Conservation (phyloP, 306 rosid genomes). For the Trifolium repens region DNA sequence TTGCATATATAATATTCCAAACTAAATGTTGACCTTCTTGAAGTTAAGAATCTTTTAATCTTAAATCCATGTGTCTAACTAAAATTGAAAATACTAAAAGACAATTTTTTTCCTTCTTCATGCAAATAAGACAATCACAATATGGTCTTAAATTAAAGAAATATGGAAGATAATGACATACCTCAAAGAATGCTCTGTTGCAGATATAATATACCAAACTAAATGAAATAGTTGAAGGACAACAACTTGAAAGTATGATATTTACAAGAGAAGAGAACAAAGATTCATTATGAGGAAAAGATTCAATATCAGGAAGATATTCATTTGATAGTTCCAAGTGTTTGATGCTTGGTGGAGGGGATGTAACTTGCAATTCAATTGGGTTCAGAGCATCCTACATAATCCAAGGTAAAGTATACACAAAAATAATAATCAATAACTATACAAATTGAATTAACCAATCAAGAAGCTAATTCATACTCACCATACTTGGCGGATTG, state of each 20-base stretch:
- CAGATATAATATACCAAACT: not conserved
- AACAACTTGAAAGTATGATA: constrained; percentile 33
- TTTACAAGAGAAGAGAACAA: not conserved
- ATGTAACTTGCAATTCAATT: not conserved
- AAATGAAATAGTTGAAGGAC: constrained; percentile 11
- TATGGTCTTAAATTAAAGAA: not conserved
- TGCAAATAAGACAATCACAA: too few species aligned
- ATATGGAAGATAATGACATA: constrained; percentile 9
- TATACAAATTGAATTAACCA: not conserved
- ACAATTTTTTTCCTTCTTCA: too few species aligned
- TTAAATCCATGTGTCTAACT: too few species aligned
- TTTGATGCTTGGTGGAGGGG: constrained; percentile 36
- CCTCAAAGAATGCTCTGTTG: constrained; percentile 33
- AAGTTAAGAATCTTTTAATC: too few species aligned
- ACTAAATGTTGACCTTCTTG: too few species aligned
- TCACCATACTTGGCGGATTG: too few species aligned
- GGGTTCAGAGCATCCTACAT: constrained; percentile 23
- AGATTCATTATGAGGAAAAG: not conserved
- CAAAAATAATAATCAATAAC: not conserved
- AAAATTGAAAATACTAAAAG: too few species aligned
- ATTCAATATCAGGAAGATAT: too few species aligned
- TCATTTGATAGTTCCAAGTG: not conserved
- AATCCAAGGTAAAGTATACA: not conserved
- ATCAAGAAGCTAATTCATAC: too few species aligned
- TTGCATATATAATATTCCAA: too few species aligned